These are phyloP conservation scores for Stephania yunnanensis DNA, from an alignment of 164 flowering plant genomes.

Conservation along the genomic window DNA sequence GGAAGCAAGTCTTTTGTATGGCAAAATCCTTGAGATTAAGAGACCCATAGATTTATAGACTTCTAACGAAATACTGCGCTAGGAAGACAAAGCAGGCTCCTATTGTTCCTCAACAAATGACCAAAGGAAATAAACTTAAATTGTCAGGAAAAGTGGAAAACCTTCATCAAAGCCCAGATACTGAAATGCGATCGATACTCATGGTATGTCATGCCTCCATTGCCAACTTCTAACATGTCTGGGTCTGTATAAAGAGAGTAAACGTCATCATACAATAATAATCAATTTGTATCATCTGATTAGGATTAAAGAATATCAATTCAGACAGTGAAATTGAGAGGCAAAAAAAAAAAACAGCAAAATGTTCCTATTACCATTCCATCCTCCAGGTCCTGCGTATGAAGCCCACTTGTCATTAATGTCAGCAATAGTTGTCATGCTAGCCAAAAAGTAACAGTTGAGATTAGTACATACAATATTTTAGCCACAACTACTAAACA, in stretches of 20 bases:
- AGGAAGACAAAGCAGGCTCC: not conserved
- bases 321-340: not conserved
- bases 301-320: not conserved
- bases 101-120: not conserved
- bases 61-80: not conserved
- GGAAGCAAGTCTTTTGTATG: not conserved
- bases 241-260: conserved; percentile 51
- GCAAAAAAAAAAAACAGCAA: not conserved
- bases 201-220: conserved; percentile 84
- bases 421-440: conserved; percentile 92
- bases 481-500: not conserved
- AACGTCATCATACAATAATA: not conserved
- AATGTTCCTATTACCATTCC: conserved; percentile 69
- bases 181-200: conserved; percentile 94
- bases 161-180: conserved; percentile 99
- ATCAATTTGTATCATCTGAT: not conserved
- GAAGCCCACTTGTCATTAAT: conserved; percentile 95
- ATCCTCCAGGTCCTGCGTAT: conserved; percentile 99
- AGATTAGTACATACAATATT: conserved; percentile 8
- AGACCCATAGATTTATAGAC: not conserved
- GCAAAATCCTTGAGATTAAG: not conserved
- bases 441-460: conserved; percentile 21
- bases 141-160: conserved; percentile 21
- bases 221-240: conserved; percentile 98
- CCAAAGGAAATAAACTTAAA: not conserved